Conservation (phyloP, 192 early-diverging fungal genomes). For the Coemansia umbellata region DNA sequence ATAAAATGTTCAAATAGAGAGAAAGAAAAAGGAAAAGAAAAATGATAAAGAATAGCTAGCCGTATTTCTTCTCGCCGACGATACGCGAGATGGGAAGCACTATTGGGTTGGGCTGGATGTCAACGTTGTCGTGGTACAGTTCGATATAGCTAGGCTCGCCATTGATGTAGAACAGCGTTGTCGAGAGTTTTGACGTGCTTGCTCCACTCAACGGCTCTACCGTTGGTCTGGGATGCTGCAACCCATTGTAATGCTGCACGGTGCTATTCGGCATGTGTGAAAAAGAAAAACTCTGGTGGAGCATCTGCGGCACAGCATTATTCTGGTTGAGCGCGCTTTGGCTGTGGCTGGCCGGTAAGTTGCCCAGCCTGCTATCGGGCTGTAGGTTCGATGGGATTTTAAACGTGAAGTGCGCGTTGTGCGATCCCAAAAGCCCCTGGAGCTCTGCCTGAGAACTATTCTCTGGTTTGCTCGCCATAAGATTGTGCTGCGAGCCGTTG, state of each 20-base stretch:
- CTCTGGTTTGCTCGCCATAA: too few relatives aligned
- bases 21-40: not conserved
- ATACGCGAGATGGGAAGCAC: conserved; percentile 32
- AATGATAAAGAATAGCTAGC: not conserved
- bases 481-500: too few relatives aligned
- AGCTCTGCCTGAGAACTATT: too few relatives aligned
- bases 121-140: conserved; percentile 20
- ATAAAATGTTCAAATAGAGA: too few relatives aligned
- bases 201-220: not conserved
- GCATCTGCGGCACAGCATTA: not conserved
- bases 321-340: not conserved
- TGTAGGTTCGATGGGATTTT: conserved; percentile 16
- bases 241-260: too few relatives aligned
- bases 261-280: too few relatives aligned
- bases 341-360: not conserved
- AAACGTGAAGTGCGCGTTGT: conserved; percentile 9
- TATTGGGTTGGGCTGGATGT: conserved; percentile 33
- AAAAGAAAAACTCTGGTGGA: conserved; percentile 3
- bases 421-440: conserved; percentile 8
- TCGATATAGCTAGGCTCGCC: conserved; percentile 32
- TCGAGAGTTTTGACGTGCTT: conserved; percentile 16
- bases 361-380: not conserved
- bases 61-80: conserved; percentile 5
- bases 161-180: conserved; percentile 32
- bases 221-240: too few relatives aligned